phyloP scores from a whole-genome alignment of 2,329 filamentous ascomycete genomes.

The Diaporthe citri region DNA sequence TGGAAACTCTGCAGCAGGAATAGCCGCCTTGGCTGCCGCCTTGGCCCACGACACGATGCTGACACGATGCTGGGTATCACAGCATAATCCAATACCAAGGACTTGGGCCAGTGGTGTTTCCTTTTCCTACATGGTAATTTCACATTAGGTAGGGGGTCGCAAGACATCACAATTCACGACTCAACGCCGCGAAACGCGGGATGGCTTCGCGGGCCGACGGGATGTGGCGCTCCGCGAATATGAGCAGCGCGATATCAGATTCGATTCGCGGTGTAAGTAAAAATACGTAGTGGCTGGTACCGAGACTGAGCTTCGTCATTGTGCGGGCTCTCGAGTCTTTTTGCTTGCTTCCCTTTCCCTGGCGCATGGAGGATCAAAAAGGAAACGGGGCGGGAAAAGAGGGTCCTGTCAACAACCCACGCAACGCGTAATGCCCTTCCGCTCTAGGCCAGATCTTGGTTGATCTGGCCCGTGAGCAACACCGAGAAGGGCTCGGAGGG shows the following conservation, averaged over 20 bases:
- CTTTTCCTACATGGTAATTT: neutral
- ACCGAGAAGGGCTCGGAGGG: neutral
- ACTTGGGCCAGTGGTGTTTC: neutral
- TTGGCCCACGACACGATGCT: neutral
- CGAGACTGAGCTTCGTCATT: constrained; percentile 32
- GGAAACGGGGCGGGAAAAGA: constrained; percentile 19
- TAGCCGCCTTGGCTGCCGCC: constrained; percentile 11
- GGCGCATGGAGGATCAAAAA: constrained; percentile 21
- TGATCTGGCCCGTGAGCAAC: constrained; percentile 7
- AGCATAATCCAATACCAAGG: constrained; percentile 8
- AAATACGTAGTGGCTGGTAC: constrained; percentile 21
- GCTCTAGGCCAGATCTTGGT: constrained; percentile 18
- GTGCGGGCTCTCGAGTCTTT: constrained; percentile 23
- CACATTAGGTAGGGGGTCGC: neutral
- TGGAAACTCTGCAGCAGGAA: neutral
- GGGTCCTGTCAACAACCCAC: constrained; percentile 8
- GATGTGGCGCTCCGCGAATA: constrained; percentile 25
- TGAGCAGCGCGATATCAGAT: neutral
- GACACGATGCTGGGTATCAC: neutral
- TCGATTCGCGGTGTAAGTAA: constrained; percentile 12
- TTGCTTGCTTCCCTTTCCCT: constrained; percentile 19
- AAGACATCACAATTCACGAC: neutral
- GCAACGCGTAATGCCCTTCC: constrained; percentile 36
- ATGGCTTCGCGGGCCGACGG: neutral
- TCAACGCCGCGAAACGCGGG: neutral